A percentile compares a stretch with the other conserved stretches of the same genome.
Evolutionary conservation across 192 early-diverging fungal genomes (phyloP).

Genomic region (Coemansia sp.): DNA sequence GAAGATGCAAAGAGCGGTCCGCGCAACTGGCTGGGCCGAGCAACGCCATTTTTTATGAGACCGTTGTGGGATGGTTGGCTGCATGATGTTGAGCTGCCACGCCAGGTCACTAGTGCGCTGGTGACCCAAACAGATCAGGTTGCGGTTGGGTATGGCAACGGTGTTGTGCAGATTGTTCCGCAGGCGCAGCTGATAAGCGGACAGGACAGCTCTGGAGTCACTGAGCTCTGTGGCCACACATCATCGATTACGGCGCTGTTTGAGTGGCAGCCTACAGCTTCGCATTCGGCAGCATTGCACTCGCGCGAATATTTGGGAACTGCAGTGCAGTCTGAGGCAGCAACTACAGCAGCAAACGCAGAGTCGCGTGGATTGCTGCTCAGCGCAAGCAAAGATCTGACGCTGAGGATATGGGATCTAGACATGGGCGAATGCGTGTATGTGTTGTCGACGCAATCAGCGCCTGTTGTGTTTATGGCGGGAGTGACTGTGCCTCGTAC

Average conservation of each 20-base stretch:
- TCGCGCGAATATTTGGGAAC: background rate
- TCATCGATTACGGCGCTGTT: slow-evolving; percentile 27
- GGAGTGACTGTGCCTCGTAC: slow-evolving; percentile 13
- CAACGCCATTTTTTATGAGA: slow-evolving; percentile 23
- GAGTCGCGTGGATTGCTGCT: slow-evolving; percentile 18
- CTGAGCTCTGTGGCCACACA: slow-evolving; percentile 30
- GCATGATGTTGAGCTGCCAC: slow-evolving; percentile 5
- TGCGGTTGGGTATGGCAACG: slow-evolving; percentile 26
- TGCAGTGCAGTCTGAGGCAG: background rate
- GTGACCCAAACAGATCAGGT: slow-evolving; percentile 16
- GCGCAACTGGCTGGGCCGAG: slow-evolving; percentile 37
- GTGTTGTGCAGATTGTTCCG: slow-evolving; percentile 22
- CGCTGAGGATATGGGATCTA: slow-evolving; percentile 41
- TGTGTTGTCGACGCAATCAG: slow-evolving; percentile 32
- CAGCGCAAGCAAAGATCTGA: slow-evolving; percentile 51
- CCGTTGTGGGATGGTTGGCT: slow-evolving; percentile 36
- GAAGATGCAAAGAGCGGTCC: slow-evolving; percentile 15
- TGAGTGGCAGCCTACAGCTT: slow-evolving; percentile 22
- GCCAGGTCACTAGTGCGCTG: slow-evolving; percentile 19
- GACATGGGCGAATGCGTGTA: slow-evolving; percentile 22
- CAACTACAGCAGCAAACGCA: background rate
- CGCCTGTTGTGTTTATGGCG: slow-evolving; percentile 29
- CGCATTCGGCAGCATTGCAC: background rate
- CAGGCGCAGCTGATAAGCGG: slow-evolving; percentile 19
- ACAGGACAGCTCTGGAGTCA: background rate